A percentile compares a stretch with the other conserved stretches of the same genome.
phyloP scores from a whole-genome alignment of 2,329 filamentous ascomycete genomes.

The Pseudogymnoascus sp. region DNA sequence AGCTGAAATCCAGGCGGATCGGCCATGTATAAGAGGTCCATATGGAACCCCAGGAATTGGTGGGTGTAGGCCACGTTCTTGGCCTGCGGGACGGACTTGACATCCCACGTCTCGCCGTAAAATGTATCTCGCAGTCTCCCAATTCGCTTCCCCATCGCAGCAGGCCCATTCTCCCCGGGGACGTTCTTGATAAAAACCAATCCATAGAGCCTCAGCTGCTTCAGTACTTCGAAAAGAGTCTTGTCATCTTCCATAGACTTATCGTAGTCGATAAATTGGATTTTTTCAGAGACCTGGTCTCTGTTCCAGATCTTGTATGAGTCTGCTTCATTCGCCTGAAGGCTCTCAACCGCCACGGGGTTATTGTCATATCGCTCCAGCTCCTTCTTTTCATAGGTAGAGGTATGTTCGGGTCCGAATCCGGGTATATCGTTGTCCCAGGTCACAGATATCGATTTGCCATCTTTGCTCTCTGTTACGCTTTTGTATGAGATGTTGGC shows the following conservation, averaged over 20 bases:
- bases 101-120: conserved; percentile 87
- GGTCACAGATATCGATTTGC: conserved; percentile 39
- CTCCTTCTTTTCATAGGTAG: conserved; percentile 15
- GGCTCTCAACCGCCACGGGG: conserved; percentile 13
- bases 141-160: conserved; percentile 62
- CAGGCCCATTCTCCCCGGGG: conserved; percentile 60
- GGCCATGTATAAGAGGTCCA: conserved; percentile 83
- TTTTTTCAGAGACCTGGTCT: conserved; percentile 37
- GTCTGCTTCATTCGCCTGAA: not conserved
- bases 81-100: conserved; percentile 70
- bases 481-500: conserved; percentile 34
- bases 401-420: conserved; percentile 22
- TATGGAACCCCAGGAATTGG: conserved; percentile 76
- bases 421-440: conserved; percentile 49
- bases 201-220: conserved; percentile 57
- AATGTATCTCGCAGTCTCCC: conserved; percentile 79
- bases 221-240: conserved; percentile 54
- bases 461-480: conserved; percentile 30
- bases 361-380: conserved; percentile 10
- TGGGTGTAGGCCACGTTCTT: conserved; percentile 91
- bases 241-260: conserved; percentile 59
- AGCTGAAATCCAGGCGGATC: conserved; percentile 77
- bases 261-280: conserved; percentile 57
- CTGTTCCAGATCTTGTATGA: conserved; percentile 35
- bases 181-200: conserved; percentile 71